Evolutionary conservation across 768 basidiomycete species (phyloP), one percentile per base, ranked within the genome.

Genomic region (Boletellus emodensis): DNA sequence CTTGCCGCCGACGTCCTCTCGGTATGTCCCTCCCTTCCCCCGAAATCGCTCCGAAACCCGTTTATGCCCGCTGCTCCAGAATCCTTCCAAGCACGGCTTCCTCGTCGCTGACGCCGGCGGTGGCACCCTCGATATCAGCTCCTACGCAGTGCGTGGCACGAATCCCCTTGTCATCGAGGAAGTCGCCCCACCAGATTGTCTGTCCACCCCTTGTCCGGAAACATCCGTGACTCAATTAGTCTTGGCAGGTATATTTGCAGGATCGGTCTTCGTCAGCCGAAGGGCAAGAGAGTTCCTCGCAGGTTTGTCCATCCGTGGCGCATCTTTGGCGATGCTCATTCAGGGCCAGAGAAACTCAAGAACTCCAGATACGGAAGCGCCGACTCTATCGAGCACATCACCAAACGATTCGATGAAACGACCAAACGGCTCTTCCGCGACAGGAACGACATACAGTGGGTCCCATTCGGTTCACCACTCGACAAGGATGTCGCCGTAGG

Each of bases 101-200:
- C 72, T 90, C 20, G 83, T 90, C 20, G 84, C 84, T 12, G 87
- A 90, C 65, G 87, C 87, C 1, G 87, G 87, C 48, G 87, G 87
- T 46, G 87, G 87, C 37, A 90, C 87, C 0, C 75, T 90, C 41
- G 87, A 90, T 63, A 85, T 90, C 58, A 87, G 85, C 54, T 83
- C 87, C 5, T 90, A 90, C 56, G 85, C 82, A 2, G 85, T 90
- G 46, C 81, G 82, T 7, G 83, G 76, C 44, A 82, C 83, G 3
- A 66, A 75, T 22, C 87, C 87, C 0, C 77, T 90, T 14, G 79
- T 85, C 14, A 89, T 90, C 58, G 87, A 90, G 62, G 87, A 90
- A 68, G 82, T 89, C 56, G 87, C 87, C 3, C 87, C 87, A 22
- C 85, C 87, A 11, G 87, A 90, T 66, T 90, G 87, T 85, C 54